Conservation (phyloP, 352 stramenopile species). For the Globisporangium parvum region DNA sequence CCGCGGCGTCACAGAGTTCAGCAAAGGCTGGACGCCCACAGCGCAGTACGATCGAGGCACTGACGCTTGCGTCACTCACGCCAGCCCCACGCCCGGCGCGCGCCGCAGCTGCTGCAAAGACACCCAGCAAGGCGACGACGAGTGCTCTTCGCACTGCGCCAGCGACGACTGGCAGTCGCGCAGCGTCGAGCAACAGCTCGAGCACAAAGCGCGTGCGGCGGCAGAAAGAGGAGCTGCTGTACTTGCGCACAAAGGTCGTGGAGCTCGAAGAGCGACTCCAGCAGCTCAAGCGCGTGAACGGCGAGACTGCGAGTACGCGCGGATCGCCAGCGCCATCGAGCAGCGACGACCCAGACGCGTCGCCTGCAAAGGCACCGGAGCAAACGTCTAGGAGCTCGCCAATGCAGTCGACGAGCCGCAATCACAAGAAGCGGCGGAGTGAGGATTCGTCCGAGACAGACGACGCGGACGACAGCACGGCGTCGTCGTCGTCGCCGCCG, state of each 20-base stretch:
- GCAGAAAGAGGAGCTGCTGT: slow-evolving; percentile 19
- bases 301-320: slow-evolving; percentile 2
- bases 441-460: slow-evolving; percentile 4
- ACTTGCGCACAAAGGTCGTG: slow-evolving; percentile 15
- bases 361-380: background rate
- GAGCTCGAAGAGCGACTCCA: slow-evolving; percentile 16
- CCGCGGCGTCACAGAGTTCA: background rate
- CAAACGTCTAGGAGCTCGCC: too few relatives aligned
- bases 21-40: background rate
- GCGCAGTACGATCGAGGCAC: background rate
- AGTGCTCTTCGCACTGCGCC: background rate
- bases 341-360: slow-evolving; percentile 6
- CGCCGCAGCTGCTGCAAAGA: too few relatives aligned
- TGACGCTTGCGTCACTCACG: background rate
- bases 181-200: slow-evolving; percentile 2
- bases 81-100: too few relatives aligned
- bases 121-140: too few relatives aligned
- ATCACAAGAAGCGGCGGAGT: background rate
- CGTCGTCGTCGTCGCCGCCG: slow-evolving; percentile 4
- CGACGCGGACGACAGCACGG: background rate
- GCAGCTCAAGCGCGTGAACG: slow-evolving; percentile 16
- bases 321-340: slow-evolving; percentile 6
- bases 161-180: background rate
- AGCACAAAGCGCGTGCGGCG: slow-evolving; percentile 18
- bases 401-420: background rate